Conservation (phyloP, 768 basidiomycete species). For the Lentinus tigrinus region DNA sequence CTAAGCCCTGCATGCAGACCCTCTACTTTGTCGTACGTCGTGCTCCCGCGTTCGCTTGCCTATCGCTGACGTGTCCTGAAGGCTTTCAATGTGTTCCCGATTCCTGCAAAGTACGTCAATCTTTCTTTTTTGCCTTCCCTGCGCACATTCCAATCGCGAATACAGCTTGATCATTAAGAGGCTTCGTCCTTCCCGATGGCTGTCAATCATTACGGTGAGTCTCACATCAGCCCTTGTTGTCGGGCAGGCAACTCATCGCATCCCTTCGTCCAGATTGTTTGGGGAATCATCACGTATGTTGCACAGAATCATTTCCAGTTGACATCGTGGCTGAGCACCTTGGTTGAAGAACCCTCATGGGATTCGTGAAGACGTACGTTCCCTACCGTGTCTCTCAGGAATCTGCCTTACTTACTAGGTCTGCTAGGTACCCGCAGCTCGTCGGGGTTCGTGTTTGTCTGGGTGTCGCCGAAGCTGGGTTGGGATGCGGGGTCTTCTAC, state of each 20-base stretch:
- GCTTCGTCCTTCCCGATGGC: slow-evolving; percentile 68
- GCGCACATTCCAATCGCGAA: slow-evolving; percentile 57
- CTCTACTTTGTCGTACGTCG: slow-evolving; percentile 64
- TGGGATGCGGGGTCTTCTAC: slow-evolving; percentile 72
- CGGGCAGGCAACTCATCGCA: no score
- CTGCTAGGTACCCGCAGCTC: slow-evolving; percentile 55
- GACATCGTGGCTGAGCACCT: neutral
- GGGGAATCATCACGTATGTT: slow-evolving; percentile 63
- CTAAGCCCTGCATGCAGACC: slow-evolving; percentile 38
- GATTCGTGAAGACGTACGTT: slow-evolving; percentile 58
- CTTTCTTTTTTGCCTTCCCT: slow-evolving; percentile 61
- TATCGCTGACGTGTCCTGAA: neutral
- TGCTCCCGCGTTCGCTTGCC: neutral
- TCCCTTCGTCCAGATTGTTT: slow-evolving; percentile 48
- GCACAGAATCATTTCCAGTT: no score
- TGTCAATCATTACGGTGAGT: slow-evolving; percentile 60
- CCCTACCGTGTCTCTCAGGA: neutral
- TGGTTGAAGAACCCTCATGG: slow-evolving; percentile 53
- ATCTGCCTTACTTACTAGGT: neutral
- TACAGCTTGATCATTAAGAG: slow-evolving; percentile 52
- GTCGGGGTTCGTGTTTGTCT: slow-evolving; percentile 55
- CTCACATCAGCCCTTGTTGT: neutral
- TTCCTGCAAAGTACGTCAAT: neutral
- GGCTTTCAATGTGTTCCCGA: neutral
- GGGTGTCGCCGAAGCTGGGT: slow-evolving; percentile 64